Evolutionary conservation across 495 filamentous ascomycete species (phyloP).

Genomic region (Penicillium psychrofluorescens): DNA sequence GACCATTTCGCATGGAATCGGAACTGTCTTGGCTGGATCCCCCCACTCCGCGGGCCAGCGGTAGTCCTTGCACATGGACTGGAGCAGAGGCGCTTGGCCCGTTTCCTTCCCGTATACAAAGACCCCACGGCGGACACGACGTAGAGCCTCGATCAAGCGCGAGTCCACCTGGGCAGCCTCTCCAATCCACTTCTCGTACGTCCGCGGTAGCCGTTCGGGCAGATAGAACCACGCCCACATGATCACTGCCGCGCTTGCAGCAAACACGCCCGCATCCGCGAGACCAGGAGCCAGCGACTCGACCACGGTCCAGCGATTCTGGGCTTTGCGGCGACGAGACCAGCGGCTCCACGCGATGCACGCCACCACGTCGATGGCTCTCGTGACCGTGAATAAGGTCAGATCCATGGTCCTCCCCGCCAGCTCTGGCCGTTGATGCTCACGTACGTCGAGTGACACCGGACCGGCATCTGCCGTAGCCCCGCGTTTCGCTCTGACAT

Average conservation of each 20-base stretch:
- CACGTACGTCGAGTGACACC: slow-evolving; percentile 18
- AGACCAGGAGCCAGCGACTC: slow-evolving; percentile 45
- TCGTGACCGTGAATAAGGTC: slow-evolving; percentile 69
- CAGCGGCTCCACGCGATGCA: slow-evolving; percentile 57
- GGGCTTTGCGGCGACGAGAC: slow-evolving; percentile 17
- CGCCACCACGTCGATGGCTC: slow-evolving; percentile 67
- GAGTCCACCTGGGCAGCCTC: slow-evolving; percentile 71
- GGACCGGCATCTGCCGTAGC: slow-evolving; percentile 27
- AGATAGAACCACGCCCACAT: slow-evolving; percentile 90
- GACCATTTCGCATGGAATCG: slow-evolving; percentile 82
- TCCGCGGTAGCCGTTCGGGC: slow-evolving; percentile 58
- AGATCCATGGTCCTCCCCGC: slow-evolving; percentile 81
- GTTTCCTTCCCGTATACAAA: slow-evolving; percentile 75
- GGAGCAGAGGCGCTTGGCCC: slow-evolving; percentile 62
- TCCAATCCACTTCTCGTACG: slow-evolving; percentile 83
- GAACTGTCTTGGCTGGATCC: slow-evolving; percentile 64
- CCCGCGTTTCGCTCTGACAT: slow-evolving; percentile 2
- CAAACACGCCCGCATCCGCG: slow-evolving; percentile 68
- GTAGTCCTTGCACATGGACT: slow-evolving; percentile 70
- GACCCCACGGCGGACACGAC: slow-evolving; percentile 52
- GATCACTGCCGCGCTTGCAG: slow-evolving; percentile 66
- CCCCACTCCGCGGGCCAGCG: slow-evolving; percentile 64
- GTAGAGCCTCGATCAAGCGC: slow-evolving; percentile 69
- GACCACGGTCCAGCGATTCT: slow-evolving; percentile 41
- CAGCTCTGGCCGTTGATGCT: slow-evolving; percentile 23